Percentiles rank a stretch among this genome's conserved stretches.
Evolutionary conservation across 2,329 filamentous ascomycete genomes (phyloP).

Genomic region (Ophiostoma triangulosporum): DNA sequence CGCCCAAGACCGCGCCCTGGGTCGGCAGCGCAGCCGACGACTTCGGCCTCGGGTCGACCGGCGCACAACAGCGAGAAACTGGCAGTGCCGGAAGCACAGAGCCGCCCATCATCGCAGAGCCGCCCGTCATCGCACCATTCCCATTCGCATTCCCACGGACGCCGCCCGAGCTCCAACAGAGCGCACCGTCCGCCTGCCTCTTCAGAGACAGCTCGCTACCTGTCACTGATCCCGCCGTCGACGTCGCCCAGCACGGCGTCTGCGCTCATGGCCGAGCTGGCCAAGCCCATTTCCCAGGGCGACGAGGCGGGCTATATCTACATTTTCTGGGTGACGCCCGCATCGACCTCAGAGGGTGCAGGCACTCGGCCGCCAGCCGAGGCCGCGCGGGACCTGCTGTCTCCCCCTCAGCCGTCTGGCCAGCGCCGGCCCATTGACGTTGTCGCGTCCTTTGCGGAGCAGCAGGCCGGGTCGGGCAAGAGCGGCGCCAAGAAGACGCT

Average conservation of each 20-base stretch:
- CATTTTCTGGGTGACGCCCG: constrained; percentile 90
- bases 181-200: constrained; percentile 17
- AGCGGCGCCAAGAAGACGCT: constrained; percentile 4
- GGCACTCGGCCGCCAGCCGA: constrained; percentile 41
- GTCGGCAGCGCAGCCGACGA: constrained; percentile 18
- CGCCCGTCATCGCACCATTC: background rate
- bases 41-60: background rate
- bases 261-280: constrained; percentile 60
- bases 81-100: background rate
- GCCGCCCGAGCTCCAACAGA: background rate
- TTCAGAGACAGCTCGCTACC: constrained; percentile 31
- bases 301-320: constrained; percentile 92
- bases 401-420: constrained; percentile 28
- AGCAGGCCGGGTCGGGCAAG: constrained; percentile 2
- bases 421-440: constrained; percentile 41
- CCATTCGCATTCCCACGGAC: background rate
- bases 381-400: constrained; percentile 44
- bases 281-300: constrained; percentile 55
- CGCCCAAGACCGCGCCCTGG: constrained; percentile 34
- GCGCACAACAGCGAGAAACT: background rate
- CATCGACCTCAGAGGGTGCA: constrained; percentile 38
- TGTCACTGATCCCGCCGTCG: constrained; percentile 55
- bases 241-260: constrained; percentile 57
- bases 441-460: constrained; percentile 34
- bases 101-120: background rate